These are phyloP conservation scores for Aspergillus olivimuriae DNA, from an alignment of 495 filamentous ascomycete species.

Conservation along the genomic window DNA sequence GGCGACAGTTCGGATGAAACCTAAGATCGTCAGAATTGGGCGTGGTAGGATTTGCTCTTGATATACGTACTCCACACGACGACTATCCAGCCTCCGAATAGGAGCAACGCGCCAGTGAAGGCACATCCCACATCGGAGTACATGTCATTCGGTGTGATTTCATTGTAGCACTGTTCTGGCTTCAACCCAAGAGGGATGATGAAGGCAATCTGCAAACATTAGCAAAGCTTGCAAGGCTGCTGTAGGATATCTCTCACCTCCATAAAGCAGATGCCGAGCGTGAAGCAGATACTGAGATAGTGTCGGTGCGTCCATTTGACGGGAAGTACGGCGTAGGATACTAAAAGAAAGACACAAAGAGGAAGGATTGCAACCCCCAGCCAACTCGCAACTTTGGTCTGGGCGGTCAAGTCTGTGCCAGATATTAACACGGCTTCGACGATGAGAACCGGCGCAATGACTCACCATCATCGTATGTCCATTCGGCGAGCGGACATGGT, in stretches of 20 bases:
- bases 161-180: slow-evolving; percentile 78
- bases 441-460: slow-evolving; percentile 3
- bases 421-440: slow-evolving; percentile 10
- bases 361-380: slow-evolving; percentile 68
- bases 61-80: slow-evolving; percentile 65
- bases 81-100: slow-evolving; percentile 76
- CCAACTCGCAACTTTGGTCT: slow-evolving; percentile 65
- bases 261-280: slow-evolving; percentile 67
- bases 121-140: slow-evolving; percentile 73
- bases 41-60: background rate
- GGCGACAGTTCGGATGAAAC: slow-evolving; percentile 83
- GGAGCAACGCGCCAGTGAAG: slow-evolving; percentile 76
- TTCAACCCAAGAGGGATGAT: slow-evolving; percentile 80
- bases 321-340: slow-evolving; percentile 78
- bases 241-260: slow-evolving; percentile 33
- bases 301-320: slow-evolving; percentile 88
- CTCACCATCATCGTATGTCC: slow-evolving; percentile 72
- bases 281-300: slow-evolving; percentile 84
- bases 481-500: slow-evolving; percentile 82
- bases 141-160: slow-evolving; percentile 94
- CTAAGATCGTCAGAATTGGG: slow-evolving; percentile 23
- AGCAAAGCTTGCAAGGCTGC: slow-evolving; percentile 1
- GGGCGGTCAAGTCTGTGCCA: slow-evolving; percentile 51
- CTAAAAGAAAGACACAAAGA: slow-evolving; percentile 66
- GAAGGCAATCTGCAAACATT: slow-evolving; percentile 51